Base-by-base conservation (phyloP, 1,284 basidiomycete species). In the Filobasidium uniguttulatum region DNA sequence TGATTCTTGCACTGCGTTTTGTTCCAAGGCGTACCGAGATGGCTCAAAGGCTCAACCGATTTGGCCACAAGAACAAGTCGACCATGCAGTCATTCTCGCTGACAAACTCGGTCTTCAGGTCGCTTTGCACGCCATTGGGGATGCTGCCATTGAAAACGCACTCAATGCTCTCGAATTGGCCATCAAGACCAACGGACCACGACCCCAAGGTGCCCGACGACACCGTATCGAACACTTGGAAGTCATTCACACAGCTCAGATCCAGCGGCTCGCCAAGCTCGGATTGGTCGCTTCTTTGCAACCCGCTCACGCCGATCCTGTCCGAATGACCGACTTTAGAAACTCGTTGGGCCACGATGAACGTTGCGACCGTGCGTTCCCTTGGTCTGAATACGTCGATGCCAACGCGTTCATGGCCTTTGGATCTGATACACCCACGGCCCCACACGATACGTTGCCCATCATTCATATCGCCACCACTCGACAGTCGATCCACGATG, bases 161-260 rank as follows among this genome's bases (percentile, higher is more conserved):
- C 54, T 63, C 3, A 58, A 63, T 33, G 56, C 56, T 2, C 55
- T 61, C 29, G 62, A 60, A 23, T 44, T 48, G 3, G 59, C 59
- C 5, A 44, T 56, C 41, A 23, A 37, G 3, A 31, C 47, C 22
- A 61, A 61, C 44, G 57, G 56, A 1, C 38, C 45, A 12, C 38
- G 37, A 1, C 44, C 52, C 12, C 19, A 36, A 2, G 26, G 8
- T 15, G 20, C 25, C 1, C 54, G 57, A 1, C 54, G 57, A 25
- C 57, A 60, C 48, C 53, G 61, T 3, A 57, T 63, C 19, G 62
- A 63, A 49, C 62, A 63, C 47, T 56, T 63, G n/a, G 62, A 63
- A 43, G 49, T 55, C 10, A 38, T 48, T 31, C 40, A 26, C 29
- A 30, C 12, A 15, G 59, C 57, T 22, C 49, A 47, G 5, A 57